Evolutionary conservation across 2,329 filamentous ascomycete species (phyloP).

Genomic region (Fusarium buharicum): DNA sequence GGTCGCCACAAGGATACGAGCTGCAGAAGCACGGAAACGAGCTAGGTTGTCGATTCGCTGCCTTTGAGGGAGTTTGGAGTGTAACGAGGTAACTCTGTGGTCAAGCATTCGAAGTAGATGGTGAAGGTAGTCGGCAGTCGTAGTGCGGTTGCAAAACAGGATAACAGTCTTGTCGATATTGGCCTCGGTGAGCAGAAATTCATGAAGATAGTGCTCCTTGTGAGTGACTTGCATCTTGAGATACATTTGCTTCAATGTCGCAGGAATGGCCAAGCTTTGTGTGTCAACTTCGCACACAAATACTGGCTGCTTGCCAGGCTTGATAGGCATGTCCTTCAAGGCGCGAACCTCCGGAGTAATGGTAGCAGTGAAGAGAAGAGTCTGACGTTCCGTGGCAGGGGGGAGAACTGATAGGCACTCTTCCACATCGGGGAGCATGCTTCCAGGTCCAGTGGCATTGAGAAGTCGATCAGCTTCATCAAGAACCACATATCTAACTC

Average conservation of each 20-base stretch:
- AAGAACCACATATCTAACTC: slow-evolving; percentile 87
- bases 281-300: slow-evolving; percentile 92
- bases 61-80: slow-evolving; percentile 85
- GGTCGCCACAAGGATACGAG: slow-evolving; percentile 90
- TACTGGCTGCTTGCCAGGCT: slow-evolving; percentile 76
- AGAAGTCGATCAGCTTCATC: slow-evolving; percentile 96
- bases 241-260: slow-evolving; percentile 84
- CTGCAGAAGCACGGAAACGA: slow-evolving; percentile 88
- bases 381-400: slow-evolving; percentile 82
- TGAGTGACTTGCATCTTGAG: slow-evolving; percentile 90
- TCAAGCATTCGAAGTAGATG: slow-evolving; percentile 85
- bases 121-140: slow-evolving; percentile 88
- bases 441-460: slow-evolving; percentile 75
- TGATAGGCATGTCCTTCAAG: slow-evolving; percentile 79
- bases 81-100: slow-evolving; percentile 90
- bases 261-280: slow-evolving; percentile 77
- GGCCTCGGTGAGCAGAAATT: slow-evolving; percentile 80
- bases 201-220: slow-evolving; percentile 93
- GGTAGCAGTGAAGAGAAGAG: slow-evolving; percentile 94
- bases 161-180: slow-evolving; percentile 84
- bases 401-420: slow-evolving; percentile 87
- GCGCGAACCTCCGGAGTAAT: slow-evolving; percentile 92
- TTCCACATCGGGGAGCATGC: slow-evolving; percentile 94
- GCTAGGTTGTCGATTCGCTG: slow-evolving; percentile 89
- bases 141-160: slow-evolving; percentile 93